phyloP scores from a whole-genome alignment of 2,329 filamentous ascomycete species.

The Pestalotiopsis sp. region DNA sequence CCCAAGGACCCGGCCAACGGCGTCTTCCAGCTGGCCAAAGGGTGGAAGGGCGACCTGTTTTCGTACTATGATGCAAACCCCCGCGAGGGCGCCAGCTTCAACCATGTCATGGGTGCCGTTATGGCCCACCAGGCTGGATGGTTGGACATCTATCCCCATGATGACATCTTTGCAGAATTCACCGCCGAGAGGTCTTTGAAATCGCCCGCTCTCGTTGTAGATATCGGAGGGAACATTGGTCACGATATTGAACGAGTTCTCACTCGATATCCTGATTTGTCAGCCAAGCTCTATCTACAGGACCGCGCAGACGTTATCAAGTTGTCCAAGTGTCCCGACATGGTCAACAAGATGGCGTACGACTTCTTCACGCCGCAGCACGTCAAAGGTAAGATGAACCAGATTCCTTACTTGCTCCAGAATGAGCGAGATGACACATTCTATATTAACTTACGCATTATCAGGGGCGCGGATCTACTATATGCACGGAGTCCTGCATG shows the following conservation, averaged over 20 bases:
- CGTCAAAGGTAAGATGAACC: background rate
- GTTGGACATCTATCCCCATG: too few relatives aligned
- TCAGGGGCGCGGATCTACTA: background rate
- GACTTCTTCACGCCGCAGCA: slow-evolving; percentile 1
- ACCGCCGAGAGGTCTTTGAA: too few relatives aligned
- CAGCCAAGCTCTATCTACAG: too few relatives aligned
- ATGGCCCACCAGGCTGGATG: too few relatives aligned
- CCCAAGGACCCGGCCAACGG: too few relatives aligned
- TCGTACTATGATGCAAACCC: too few relatives aligned
- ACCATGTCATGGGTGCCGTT: too few relatives aligned
- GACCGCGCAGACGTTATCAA: background rate
- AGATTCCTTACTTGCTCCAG: background rate
- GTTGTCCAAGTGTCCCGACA: background rate
- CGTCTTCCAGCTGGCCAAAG: too few relatives aligned
- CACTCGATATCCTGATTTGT: slow-evolving; percentile 32
- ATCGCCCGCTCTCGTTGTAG: slow-evolving; percentile 35
- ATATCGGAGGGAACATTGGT: slow-evolving; percentile 44
- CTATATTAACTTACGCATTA: background rate
- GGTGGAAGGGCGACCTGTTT: too few relatives aligned
- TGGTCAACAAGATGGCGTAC: background rate
- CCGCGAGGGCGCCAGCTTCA: too few relatives aligned
- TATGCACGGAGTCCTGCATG: background rate
- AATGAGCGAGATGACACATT: too few relatives aligned
- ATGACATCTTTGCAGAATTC: too few relatives aligned
- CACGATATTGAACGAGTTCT: slow-evolving; percentile 41